Conservation (phyloP, 176 grass and related monocot species). For the Metroxylon sagu region DNA sequence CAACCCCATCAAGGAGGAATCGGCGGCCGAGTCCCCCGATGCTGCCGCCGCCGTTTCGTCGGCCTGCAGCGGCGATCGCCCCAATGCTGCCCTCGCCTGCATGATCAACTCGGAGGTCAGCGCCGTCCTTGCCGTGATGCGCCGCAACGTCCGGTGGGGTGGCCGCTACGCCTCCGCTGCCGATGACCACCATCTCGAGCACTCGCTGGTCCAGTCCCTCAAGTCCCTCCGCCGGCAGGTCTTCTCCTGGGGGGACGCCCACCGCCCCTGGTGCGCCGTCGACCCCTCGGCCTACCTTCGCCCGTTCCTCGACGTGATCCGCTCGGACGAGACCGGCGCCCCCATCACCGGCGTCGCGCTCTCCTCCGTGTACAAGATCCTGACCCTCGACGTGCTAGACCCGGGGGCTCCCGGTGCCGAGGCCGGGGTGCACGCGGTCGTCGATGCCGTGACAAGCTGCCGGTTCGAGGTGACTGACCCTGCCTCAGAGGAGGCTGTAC, state of each 20-base stretch:
- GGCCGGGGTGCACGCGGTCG: constrained; percentile 55
- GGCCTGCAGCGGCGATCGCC: background rate
- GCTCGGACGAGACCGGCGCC: constrained; percentile 89
- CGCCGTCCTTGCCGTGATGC: constrained; percentile 91
- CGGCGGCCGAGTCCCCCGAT: background rate
- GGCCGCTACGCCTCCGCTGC: constrained; percentile 43
- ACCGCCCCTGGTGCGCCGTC: constrained; percentile 19
- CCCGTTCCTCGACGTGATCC: constrained; percentile 83
- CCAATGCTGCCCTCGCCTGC: constrained; percentile 39
- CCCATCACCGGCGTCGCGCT: constrained; percentile 87
- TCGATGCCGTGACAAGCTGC: constrained; percentile 82
- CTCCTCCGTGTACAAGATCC: constrained; percentile 82
- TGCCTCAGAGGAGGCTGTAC: constrained; percentile 85
- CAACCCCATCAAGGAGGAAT: constrained; percentile 5
- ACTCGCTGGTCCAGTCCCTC: constrained; percentile 63
- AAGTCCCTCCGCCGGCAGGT: constrained; percentile 58
- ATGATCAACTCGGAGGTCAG: constrained; percentile 84
- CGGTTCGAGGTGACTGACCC: constrained; percentile 93
- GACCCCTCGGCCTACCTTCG: constrained; percentile 66
- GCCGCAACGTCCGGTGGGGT: constrained; percentile 91
- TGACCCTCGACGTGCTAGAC: constrained; percentile 59
- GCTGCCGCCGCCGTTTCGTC: background rate
- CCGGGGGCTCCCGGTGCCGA: constrained; percentile 27
- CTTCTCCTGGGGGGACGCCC: constrained; percentile 38
- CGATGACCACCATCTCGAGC: constrained; percentile 65